Base-by-base conservation (phyloP, 495 filamentous ascomycete genomes). In the Aspergillus leporis region DNA sequence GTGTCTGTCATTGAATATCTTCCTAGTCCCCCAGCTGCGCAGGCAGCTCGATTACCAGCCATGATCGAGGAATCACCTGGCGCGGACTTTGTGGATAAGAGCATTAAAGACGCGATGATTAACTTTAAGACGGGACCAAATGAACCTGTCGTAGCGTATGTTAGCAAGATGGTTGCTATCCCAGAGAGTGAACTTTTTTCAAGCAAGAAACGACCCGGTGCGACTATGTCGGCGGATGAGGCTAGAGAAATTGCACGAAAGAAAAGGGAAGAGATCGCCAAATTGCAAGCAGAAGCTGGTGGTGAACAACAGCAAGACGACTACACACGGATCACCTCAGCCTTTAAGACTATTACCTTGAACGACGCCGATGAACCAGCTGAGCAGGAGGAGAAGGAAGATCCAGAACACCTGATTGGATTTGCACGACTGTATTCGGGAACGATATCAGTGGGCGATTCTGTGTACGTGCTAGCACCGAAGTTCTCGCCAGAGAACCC, bases 91-190 rank as follows among this genome's bases (percentile, higher is more conserved):
- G 81, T 98, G 19, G 85, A 89, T 53, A 75, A 81, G 9, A 74
- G 77, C 2, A 73, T 97, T 46, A 87, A 84, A 58, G 79, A 88
- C 19, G 92, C 94, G 9, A 92, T 98, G 86, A 66, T 90, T 5
- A 81, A 86, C 2, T 97, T 94, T 68, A 88, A 89, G 61, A 85
- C 83, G 4, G 74, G 72, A 1, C 73, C 81, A 9, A 81, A 84
- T 0, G 88, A 88, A 49, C 93, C 94, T 2, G 86, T 95, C 3
- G 90, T 98, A 7, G 94, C 92, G 10, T 99, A 95, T 63, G 91
- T 99, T 43, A 97, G 93, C 73, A 99, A 99, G 73, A 96, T 99
- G 93, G 90, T 97, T 21, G 92, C 94, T 1, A 84, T 98, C 18
- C 92, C 91, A 2, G 90, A 93, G 65, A 97, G 90, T 66, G 92